phyloP scores from a whole-genome alignment of 73 alveolate species.

The Durusdinium trenchii region DNA sequence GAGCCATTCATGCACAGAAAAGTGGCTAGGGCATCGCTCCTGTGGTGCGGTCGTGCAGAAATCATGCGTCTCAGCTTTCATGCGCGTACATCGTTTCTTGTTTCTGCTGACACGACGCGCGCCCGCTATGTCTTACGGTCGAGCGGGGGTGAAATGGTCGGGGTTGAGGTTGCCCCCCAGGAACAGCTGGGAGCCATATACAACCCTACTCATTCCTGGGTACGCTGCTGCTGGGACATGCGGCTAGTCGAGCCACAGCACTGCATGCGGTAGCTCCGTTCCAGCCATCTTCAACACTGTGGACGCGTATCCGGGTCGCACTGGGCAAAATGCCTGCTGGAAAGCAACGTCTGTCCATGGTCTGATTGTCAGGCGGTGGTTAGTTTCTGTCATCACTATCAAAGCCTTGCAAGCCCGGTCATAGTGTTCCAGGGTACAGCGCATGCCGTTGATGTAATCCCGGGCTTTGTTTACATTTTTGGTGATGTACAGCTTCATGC shows the following conservation, averaged over 20 bases:
- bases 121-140: no score
- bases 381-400: not conserved
- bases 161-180: not conserved
- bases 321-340: not conserved
- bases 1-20: no score
- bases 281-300: not conserved
- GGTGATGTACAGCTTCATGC: not conserved
- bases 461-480: not conserved
- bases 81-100: no score
- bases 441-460: constrained; percentile 23
- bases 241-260: not conserved
- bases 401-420: not conserved
- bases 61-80: no score
- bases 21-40: no score
- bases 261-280: not conserved
- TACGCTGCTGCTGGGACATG: not conserved
- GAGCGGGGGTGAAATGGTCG: constrained; percentile 9
- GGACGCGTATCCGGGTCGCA: not conserved
- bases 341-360: not conserved
- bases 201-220: not conserved
- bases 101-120: no score
- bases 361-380: not conserved
- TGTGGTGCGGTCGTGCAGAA: no score
- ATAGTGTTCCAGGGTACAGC: not conserved
- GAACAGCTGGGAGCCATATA: not conserved